phyloP scores from a whole-genome alignment of 768 basidiomycete species.

The Trametes cinnabarina region DNA sequence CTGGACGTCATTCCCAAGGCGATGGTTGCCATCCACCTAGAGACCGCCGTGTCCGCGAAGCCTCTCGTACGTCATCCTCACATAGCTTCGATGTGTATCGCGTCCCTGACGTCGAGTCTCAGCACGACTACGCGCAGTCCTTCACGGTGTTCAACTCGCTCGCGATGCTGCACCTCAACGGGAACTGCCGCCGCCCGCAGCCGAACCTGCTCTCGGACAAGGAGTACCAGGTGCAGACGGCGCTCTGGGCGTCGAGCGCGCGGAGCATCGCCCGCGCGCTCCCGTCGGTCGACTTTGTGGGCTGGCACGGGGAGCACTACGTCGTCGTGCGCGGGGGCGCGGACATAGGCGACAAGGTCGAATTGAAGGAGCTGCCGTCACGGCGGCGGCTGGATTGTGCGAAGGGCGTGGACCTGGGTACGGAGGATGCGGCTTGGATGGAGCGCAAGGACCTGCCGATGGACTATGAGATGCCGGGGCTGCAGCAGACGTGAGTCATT shows the following conservation, averaged over 20 bases:
- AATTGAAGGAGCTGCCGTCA: constrained; percentile 61
- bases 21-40: constrained; percentile 55
- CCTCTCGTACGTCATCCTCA: constrained; percentile 46
- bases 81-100: too few species aligned
- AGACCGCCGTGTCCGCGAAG: constrained; percentile 48
- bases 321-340: constrained; percentile 49
- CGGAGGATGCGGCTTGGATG: constrained; percentile 61
- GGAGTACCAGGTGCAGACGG: constrained; percentile 56
- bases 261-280: constrained; percentile 48
- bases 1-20: constrained; percentile 33
- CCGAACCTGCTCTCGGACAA: constrained; percentile 59
- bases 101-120: neutral
- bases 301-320: constrained; percentile 74
- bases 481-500: constrained; percentile 32
- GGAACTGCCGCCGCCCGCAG: constrained; percentile 48
- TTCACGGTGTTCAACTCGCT: constrained; percentile 51
- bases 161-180: constrained; percentile 60
- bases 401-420: constrained; percentile 63
- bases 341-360: constrained; percentile 26
- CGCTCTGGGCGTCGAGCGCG: constrained; percentile 51
- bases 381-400: constrained; percentile 59
- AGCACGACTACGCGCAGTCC: constrained; percentile 53
- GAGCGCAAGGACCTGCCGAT: constrained; percentile 75
- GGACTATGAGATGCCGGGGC: constrained; percentile 65
- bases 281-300: constrained; percentile 59